A percentile compares a stretch with the other conserved stretches of the same genome.
Conservation (phyloP, 306 rosid species). For the Prunus dulcis region DNA sequence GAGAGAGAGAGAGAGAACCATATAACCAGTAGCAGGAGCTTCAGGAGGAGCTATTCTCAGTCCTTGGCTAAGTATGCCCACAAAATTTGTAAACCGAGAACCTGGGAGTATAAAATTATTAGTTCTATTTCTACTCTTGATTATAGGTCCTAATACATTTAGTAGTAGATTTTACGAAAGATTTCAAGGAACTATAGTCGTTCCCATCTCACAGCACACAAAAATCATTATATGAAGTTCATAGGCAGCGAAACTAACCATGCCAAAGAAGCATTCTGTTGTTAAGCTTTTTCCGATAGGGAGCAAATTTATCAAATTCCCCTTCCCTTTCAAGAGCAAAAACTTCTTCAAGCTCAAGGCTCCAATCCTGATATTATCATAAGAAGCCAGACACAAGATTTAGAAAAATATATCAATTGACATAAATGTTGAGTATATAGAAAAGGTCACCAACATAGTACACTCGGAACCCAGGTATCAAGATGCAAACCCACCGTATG, state of each 20-base stretch:
- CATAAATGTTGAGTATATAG: not conserved
- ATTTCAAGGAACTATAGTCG: not conserved
- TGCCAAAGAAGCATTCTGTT: slow-evolving; percentile 99
- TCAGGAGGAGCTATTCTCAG: slow-evolving; percentile 98
- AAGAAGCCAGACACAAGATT: slow-evolving; percentile 13
- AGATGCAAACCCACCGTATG: slow-evolving; percentile 61
- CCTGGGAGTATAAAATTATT: slow-evolving; percentile 40
- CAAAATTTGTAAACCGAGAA: slow-evolving; percentile 88
- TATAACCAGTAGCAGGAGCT: slow-evolving; percentile 97
- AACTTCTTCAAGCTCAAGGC: slow-evolving; percentile 93
- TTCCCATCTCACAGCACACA: not conserved
- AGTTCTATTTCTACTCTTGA: slow-evolving; percentile 14
- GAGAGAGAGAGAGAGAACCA: slow-evolving; percentile 46
- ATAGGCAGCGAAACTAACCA: slow-evolving; percentile 48
- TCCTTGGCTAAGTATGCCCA: slow-evolving; percentile 96
- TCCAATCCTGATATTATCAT: slow-evolving; percentile 72
- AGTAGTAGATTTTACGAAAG: not conserved
- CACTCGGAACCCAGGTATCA: not conserved
- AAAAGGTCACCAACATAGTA: not conserved
- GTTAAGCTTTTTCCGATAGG: slow-evolving; percentile 56
- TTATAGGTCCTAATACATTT: not conserved
- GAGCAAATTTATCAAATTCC: slow-evolving; percentile 65
- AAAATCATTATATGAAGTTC: not conserved
- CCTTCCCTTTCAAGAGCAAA: slow-evolving; percentile 92
- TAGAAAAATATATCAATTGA: not conserved